A percentile compares a stretch with the other conserved stretches of the same genome.
These are phyloP conservation scores for Entomortierella lignicola DNA, from an alignment of 192 early-diverging fungal genomes.

Conservation along the genomic window DNA sequence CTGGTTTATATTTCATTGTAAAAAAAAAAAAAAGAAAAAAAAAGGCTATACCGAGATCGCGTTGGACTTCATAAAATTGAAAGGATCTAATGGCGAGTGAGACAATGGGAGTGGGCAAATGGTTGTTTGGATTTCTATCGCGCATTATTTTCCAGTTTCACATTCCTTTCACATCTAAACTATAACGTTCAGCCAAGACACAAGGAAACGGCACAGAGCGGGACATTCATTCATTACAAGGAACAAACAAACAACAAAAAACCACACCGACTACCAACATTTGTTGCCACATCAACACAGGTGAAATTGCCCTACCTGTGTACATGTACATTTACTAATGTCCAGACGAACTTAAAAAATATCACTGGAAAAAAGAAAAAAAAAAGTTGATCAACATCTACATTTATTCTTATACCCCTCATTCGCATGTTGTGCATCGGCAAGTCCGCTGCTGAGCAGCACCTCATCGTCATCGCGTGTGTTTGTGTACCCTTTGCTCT, in stretches of 20 bases:
- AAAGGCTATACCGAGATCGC: too few relatives aligned
- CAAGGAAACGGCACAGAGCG: not conserved
- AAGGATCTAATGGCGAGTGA: too few relatives aligned
- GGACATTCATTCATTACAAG: too few relatives aligned
- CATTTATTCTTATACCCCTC: not conserved
- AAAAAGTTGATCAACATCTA: not conserved
- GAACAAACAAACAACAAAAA: not conserved
- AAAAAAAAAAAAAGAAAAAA: too few relatives aligned
- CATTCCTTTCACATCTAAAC: too few relatives aligned
- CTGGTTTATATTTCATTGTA: too few relatives aligned
- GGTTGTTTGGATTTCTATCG: too few relatives aligned
- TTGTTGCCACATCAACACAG: not conserved
- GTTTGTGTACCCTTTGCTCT: constrained; percentile 6
- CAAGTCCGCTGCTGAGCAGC: not conserved
- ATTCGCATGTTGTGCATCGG: not conserved
- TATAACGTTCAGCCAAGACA: too few relatives aligned
- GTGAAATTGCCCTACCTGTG: not conserved
- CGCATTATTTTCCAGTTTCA: too few relatives aligned
- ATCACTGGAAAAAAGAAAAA: not conserved
- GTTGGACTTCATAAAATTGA: too few relatives aligned
- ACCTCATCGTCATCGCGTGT: constrained; percentile 17
- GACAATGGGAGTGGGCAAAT: too few relatives aligned
- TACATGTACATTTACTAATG: not conserved
- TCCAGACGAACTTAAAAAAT: not conserved
- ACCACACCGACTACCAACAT: not conserved